Base-by-base conservation (phyloP, 2,329 filamentous ascomycete species). In the Fusarium longipes region DNA sequence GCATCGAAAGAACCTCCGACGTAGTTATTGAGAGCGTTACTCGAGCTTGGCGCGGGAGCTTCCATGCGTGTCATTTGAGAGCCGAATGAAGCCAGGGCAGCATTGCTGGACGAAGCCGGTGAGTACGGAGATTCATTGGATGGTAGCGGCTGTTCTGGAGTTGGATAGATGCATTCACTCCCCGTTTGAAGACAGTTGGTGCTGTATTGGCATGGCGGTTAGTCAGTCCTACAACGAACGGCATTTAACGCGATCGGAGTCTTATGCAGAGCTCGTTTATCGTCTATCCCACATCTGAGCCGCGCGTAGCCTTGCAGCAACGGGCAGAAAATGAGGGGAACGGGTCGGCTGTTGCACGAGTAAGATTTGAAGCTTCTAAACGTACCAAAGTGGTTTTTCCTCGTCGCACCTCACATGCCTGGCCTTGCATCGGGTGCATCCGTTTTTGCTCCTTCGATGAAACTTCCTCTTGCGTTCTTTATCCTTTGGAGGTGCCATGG, bases 401-500 rank as follows among this genome's bases (percentile, higher is more conserved):
- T 83, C 81, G 59, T 83, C 80, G 71, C 81, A 83, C 51, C 81
- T 78, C 49, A 83, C 81, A 65, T 82, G 81, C 65, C 81, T 63
- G 15, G 78, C 53, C 71, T 72, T 70, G 80, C 82, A 73, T 77
- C 79, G 24, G 66, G 71, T 53, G 48, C 78, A 80, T 48, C 77
- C 78, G 52, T 75, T 74, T 61, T 78, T 78, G 68, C 77, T 79
- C 55, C 77, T 73, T 45, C 75, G 76, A 64, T 79, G 77, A 54
- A 79, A 78, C 58, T 73, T 77, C 55, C 78, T 74, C 68, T 79
- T 76, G 61, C 78, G 75, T 63, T 77, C 75, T 73, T 76, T 77
- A 35, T 77, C 75, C 68, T 77, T 77, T 40, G 75, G 76, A 39
- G 73, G 77, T 47, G 73, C 76, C 77, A 78, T 78, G 44, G 20